These are phyloP conservation scores for Aspergillus brunneoviolaceus DNA, from an alignment of 2,329 filamentous ascomycete species.

Conservation along the genomic window DNA sequence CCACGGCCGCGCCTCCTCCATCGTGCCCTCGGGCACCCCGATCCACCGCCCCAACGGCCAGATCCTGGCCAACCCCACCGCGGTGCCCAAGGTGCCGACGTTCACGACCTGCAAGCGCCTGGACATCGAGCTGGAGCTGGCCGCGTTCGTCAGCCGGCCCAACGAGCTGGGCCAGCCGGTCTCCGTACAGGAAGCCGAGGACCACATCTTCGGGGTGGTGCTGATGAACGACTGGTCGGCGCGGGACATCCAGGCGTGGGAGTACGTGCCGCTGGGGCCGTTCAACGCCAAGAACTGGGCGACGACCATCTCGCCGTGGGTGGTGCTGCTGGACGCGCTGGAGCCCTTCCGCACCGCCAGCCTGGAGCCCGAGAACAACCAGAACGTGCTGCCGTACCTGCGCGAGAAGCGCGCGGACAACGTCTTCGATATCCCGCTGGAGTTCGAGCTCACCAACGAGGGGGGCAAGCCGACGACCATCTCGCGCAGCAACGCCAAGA, in stretches of 20 bases:
- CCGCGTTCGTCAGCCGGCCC: slow-evolving; percentile 66
- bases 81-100: slow-evolving; percentile 61
- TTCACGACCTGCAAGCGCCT: slow-evolving; percentile 66
- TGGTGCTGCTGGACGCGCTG: slow-evolving; percentile 73
- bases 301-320: slow-evolving; percentile 75
- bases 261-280: slow-evolving; percentile 77
- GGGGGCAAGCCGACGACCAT: slow-evolving; percentile 59
- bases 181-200: slow-evolving; percentile 62
- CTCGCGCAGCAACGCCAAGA: slow-evolving; percentile 59
- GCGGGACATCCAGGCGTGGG: slow-evolving; percentile 78
- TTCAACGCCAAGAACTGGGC: slow-evolving; percentile 85
- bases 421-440: slow-evolving; percentile 68
- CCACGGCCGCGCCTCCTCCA: slow-evolving; percentile 72
- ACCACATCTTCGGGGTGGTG: slow-evolving; percentile 75
- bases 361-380: slow-evolving; percentile 53
- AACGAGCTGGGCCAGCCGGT: slow-evolving; percentile 67
- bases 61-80: slow-evolving; percentile 64
- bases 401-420: slow-evolving; percentile 57
- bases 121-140: slow-evolving; percentile 79
- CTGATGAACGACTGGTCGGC: slow-evolving; percentile 88
- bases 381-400: slow-evolving; percentile 61
- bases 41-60: slow-evolving; percentile 75
- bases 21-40: slow-evolving; percentile 71
- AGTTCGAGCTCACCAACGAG: slow-evolving; percentile 56
- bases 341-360: slow-evolving; percentile 63